phyloP scores from a whole-genome alignment of 192 early-diverging fungal species.

The Rhizophlyctis rosea region DNA sequence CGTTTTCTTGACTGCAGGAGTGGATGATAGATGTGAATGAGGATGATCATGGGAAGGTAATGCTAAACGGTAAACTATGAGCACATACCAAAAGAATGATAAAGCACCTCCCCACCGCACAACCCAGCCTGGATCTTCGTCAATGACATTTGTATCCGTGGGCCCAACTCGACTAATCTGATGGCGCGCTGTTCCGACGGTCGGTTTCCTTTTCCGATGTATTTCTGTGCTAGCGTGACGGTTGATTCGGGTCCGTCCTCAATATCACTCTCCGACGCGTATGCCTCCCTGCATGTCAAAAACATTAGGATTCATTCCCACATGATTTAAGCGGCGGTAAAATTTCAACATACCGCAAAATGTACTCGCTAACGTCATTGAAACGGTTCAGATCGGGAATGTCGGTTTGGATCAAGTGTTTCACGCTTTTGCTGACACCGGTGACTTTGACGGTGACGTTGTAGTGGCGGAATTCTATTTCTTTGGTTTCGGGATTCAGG shows the following conservation, averaged over 20 bases:
- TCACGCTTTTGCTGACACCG: constrained; percentile 88
- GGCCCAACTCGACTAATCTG: constrained; percentile 83
- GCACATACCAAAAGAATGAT: constrained; percentile 75
- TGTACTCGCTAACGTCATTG: constrained; percentile 91
- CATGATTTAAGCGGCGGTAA: not conserved
- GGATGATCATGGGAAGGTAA: not conserved
- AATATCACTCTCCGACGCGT: constrained; percentile 85
- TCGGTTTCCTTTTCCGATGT: constrained; percentile 67
- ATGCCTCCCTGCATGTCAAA: constrained; percentile 58
- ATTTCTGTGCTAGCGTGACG: constrained; percentile 80
- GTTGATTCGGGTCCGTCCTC: constrained; percentile 88
- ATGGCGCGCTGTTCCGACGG: constrained; percentile 82
- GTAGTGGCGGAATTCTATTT: constrained; percentile 94
- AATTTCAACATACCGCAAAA: constrained; percentile 52
- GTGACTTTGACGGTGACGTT: constrained; percentile 80
- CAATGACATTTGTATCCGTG: constrained; percentile 80
- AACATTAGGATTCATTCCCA: not conserved
- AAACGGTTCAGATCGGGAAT: constrained; percentile 76
- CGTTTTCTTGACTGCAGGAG: constrained; percentile 70
- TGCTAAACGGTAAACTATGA: not conserved
- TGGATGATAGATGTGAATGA: not conserved
- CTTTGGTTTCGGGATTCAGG: constrained; percentile 76
- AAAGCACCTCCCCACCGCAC: constrained; percentile 89
- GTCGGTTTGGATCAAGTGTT: constrained; percentile 71
- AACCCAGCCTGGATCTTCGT: constrained; percentile 88